Evolutionary conservation across 2,329 filamentous ascomycete genomes (phyloP).

Genomic region (Pyricularia grisea): DNA sequence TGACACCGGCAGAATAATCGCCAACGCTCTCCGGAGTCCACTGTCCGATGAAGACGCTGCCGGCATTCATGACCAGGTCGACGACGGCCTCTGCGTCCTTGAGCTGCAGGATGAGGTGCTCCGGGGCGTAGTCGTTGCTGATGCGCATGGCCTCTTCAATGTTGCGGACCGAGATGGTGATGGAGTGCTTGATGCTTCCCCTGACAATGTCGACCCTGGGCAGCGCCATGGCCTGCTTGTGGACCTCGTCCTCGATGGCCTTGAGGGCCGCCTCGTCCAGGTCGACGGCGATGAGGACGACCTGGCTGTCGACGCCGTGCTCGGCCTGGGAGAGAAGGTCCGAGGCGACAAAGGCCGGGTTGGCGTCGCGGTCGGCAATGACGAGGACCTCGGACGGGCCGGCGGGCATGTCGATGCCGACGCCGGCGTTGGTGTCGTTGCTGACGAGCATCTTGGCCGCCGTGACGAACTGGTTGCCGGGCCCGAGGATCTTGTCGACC

Average conservation of each 20-base stretch:
- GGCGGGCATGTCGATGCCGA: slow-evolving; percentile 97
- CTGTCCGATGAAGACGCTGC: slow-evolving; percentile 87
- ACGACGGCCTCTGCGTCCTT: slow-evolving; percentile 66
- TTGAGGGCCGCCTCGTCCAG: slow-evolving; percentile 62
- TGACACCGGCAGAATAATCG: slow-evolving; percentile 96
- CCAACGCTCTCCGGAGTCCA: slow-evolving; percentile 98
- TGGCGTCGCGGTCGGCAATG: slow-evolving; percentile 76
- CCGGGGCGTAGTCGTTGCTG: slow-evolving; percentile 91
- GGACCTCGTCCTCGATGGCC: slow-evolving; percentile 86
- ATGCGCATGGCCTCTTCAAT: slow-evolving; percentile 67
- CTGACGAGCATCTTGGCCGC: slow-evolving; percentile 97
- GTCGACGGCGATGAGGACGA: slow-evolving; percentile 80
- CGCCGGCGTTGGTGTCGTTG: slow-evolving; percentile 92
- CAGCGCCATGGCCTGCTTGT: slow-evolving; percentile 75
- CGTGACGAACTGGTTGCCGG: slow-evolving; percentile 97
- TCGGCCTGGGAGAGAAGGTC: slow-evolving; percentile 91
- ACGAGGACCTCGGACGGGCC: slow-evolving; percentile 97
- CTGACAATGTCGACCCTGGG: slow-evolving; percentile 90
- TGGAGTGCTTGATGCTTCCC: slow-evolving; percentile 71
- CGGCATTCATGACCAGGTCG: slow-evolving; percentile 79
- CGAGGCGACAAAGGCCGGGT: slow-evolving; percentile 90
- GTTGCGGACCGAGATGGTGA: slow-evolving; percentile 69
- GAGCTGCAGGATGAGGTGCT: slow-evolving; percentile 91
- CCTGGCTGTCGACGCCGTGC: slow-evolving; percentile 93
- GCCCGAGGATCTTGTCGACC: slow-evolving; percentile 97